Percentiles rank a stretch among this genome's conserved stretches.
These are phyloP conservation scores for Phytophthora sp. DNA, from an alignment of 352 stramenopile genomes.

Conservation along the genomic window DNA sequence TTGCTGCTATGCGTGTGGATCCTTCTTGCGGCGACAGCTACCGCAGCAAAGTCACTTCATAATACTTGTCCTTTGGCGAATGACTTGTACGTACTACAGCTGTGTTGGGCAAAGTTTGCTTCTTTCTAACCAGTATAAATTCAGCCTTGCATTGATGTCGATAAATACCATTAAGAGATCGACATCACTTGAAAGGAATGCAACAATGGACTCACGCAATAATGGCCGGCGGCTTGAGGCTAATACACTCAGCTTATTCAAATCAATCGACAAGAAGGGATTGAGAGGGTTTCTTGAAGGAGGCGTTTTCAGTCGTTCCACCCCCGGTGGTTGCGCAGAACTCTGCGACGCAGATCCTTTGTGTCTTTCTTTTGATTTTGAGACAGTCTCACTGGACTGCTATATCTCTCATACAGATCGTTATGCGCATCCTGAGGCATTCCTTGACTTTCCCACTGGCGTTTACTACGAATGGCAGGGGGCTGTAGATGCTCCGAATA, in stretches of 20 bases:
- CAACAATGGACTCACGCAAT: neutral
- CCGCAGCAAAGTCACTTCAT: neutral
- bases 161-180: slow-evolving; percentile 1
- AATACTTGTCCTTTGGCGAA: neutral
- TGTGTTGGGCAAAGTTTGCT: no score
- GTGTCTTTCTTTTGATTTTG: slow-evolving; percentile 81
- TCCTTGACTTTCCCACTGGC: slow-evolving; percentile 67
- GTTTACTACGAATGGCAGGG: slow-evolving; percentile 86
- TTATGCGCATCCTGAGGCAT: slow-evolving; percentile 66
- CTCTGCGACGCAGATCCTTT: slow-evolving; percentile 50
- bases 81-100: no score
- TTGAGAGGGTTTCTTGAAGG: slow-evolving; percentile 69
- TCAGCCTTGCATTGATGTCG: neutral
- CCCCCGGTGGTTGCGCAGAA: slow-evolving; percentile 42
- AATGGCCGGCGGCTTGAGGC: slow-evolving; percentile 9
- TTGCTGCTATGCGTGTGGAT: neutral
- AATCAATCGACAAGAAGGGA: slow-evolving; percentile 45
- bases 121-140: slow-evolving; percentile 7
- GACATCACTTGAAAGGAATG: neutral
- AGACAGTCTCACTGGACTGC: slow-evolving; percentile 57
- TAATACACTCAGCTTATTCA: slow-evolving; percentile 42
- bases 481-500: slow-evolving; percentile 41
- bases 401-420: slow-evolving; percentile 80
- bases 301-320: slow-evolving; percentile 45
- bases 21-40: neutral